These are phyloP conservation scores for Megacollybia marginata DNA, from an alignment of 768 basidiomycete species.

Conservation along the genomic window DNA sequence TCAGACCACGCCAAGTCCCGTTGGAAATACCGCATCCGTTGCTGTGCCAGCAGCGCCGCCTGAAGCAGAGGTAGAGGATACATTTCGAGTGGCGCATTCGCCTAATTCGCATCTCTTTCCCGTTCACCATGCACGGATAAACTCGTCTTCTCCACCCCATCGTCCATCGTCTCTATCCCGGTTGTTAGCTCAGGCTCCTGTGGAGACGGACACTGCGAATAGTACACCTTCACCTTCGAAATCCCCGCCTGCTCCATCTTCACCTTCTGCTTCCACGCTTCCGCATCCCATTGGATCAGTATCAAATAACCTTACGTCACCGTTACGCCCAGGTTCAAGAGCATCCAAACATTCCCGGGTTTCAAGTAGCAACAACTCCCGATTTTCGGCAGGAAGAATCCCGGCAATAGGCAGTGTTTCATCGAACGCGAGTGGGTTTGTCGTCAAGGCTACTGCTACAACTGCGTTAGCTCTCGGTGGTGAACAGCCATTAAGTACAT, in stretches of 20 bases:
- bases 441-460: conserved; percentile 57
- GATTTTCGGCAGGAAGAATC: conserved; percentile 56
- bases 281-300: conserved; percentile 17
- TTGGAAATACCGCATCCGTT: conserved; percentile 7
- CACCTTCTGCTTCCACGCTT: conserved; percentile 21
- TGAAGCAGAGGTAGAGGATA: conserved; percentile 66
- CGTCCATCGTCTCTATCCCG: conserved; percentile 78
- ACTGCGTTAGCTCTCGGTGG: conserved; percentile 42
- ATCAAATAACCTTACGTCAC: conserved; percentile 38
- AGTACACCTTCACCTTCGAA: conserved; percentile 26
- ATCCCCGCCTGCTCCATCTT: conserved; percentile 28
- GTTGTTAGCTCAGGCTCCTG: conserved; percentile 65
- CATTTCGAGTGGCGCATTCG: conserved; percentile 56
- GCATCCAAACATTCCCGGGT: conserved; percentile 42
- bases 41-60: conserved; percentile 47
- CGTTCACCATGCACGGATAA: conserved; percentile 45
- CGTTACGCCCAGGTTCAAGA: conserved; percentile 65
- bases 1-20: conserved; percentile 23
- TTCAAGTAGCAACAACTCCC: conserved; percentile 49
- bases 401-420: conserved; percentile 48
- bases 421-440: conserved; percentile 24
- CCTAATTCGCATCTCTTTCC: conserved; percentile 67
- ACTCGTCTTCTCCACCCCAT: conserved; percentile 53
- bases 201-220: conserved; percentile 27
- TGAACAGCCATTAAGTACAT: no score